Evolutionary conservation across 352 stramenopile species (phyloP).

Genomic region (Phytophthora ramorum): DNA sequence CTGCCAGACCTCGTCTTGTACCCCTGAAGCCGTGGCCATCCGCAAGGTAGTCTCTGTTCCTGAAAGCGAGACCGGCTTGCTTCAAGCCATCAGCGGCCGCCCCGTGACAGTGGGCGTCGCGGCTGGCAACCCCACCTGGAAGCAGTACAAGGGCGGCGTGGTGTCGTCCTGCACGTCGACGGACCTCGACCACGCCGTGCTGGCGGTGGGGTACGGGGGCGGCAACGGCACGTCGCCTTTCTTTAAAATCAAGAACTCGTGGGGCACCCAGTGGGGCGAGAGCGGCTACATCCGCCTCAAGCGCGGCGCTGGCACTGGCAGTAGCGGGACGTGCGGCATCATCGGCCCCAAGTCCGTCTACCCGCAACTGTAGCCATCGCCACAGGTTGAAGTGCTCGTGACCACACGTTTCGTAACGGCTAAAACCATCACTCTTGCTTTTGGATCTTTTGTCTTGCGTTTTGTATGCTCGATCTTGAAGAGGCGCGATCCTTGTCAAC

Average conservation of each 20-base stretch:
- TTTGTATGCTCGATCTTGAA: slow-evolving; percentile 35
- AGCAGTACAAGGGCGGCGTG: slow-evolving; percentile 97
- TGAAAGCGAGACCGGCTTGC: slow-evolving; percentile 81
- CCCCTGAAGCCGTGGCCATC: slow-evolving; percentile 39
- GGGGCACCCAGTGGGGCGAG: slow-evolving; percentile 94
- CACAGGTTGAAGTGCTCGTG: slow-evolving; percentile 24
- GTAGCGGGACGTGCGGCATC: slow-evolving; percentile 56
- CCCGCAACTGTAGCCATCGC: slow-evolving; percentile 46
- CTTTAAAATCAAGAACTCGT: slow-evolving; percentile 99
- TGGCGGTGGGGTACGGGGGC: slow-evolving; percentile 95
- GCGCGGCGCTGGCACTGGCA: slow-evolving; percentile 61
- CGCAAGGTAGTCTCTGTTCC: slow-evolving; percentile 61
- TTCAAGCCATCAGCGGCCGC: slow-evolving; percentile 87
- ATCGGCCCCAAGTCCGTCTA: slow-evolving; percentile 68
- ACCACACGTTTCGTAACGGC: slow-evolving; percentile 24
- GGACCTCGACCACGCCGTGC: slow-evolving; percentile 97
- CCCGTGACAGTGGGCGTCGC: slow-evolving; percentile 96
- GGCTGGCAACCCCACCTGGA: slow-evolving; percentile 95
- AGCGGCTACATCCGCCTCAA: slow-evolving; percentile 94
- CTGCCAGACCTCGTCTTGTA: slow-evolving; percentile 48
- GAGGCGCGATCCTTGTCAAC: slow-evolving; percentile 18
- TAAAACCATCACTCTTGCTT: slow-evolving; percentile 15
- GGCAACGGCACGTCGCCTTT: slow-evolving; percentile 40
- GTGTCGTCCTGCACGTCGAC: slow-evolving; percentile 78
- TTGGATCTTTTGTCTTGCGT: slow-evolving; percentile 26